phyloP scores from a whole-genome alignment of 2,329 filamentous ascomycete genomes.

The Colletotrichum tofieldiae region DNA sequence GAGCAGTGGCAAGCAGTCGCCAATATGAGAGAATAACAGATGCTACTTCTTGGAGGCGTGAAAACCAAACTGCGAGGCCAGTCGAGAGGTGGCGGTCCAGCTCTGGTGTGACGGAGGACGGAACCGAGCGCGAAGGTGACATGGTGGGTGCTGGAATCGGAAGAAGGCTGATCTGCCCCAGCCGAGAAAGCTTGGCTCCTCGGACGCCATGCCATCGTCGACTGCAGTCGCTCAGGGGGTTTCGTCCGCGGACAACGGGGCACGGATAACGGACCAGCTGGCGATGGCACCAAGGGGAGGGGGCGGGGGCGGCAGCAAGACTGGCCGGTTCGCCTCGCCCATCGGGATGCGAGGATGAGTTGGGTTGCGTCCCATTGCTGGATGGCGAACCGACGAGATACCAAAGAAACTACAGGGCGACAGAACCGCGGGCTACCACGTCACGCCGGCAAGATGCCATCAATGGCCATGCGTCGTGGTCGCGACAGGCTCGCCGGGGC shows the following conservation, averaged over 20 bases:
- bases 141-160: slow-evolving; percentile 10
- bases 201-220: background rate
- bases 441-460: background rate
- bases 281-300: background rate
- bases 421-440: background rate
- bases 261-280: slow-evolving; percentile 27
- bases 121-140: slow-evolving; percentile 22
- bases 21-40: background rate
- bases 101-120: background rate
- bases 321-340: background rate
- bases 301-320: background rate
- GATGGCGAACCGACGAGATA: background rate
- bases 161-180: slow-evolving; percentile 22
- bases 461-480: background rate
- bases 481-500: background rate
- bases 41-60: too few species aligned
- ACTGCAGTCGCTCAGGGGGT: slow-evolving; percentile 10
- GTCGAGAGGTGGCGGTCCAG: too few species aligned
- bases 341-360: background rate
- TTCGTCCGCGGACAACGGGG: slow-evolving; percentile 19
- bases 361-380: background rate
- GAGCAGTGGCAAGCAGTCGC: slow-evolving; percentile 4
- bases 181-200: slow-evolving; percentile 32
- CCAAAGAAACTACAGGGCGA: background rate
- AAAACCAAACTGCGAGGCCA: background rate